phyloP scores from a whole-genome alignment of 306 rosid species.

The Vigna radiata region DNA sequence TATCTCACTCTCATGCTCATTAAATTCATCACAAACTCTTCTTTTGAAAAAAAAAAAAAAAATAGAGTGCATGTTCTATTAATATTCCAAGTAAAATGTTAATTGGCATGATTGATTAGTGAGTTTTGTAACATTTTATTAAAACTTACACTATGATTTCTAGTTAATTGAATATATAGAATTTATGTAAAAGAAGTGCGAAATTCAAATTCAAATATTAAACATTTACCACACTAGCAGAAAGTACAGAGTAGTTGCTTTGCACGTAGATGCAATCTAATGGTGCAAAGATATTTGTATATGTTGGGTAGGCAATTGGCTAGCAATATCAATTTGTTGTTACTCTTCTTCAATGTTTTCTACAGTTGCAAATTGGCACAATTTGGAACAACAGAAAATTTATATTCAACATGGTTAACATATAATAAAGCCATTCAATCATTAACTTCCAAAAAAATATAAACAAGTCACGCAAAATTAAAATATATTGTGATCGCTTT shows the following conservation, averaged over 20 bases:
- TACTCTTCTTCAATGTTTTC: neutral
- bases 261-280: neutral
- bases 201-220: no score
- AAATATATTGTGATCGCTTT: no score
- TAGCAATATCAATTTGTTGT: neutral
- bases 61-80: neutral
- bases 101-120: neutral
- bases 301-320: neutral
- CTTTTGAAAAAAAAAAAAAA: neutral
- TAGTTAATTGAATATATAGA: no score
- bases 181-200: no score
- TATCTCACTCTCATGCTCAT: slow-evolving; percentile 1
- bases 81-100: neutral
- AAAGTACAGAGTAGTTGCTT: neutral
- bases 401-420: neutral
- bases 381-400: neutral
- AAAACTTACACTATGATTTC: no score
- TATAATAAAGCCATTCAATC: neutral
- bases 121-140: no score
- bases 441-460: no score
- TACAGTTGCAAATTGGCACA: neutral
- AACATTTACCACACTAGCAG: no score
- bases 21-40: slow-evolving; percentile 17
- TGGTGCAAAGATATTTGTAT: no score
- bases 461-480: no score